Base-by-base conservation (phyloP, 805 yeast genomes). In the Yarrowia porcina region DNA sequence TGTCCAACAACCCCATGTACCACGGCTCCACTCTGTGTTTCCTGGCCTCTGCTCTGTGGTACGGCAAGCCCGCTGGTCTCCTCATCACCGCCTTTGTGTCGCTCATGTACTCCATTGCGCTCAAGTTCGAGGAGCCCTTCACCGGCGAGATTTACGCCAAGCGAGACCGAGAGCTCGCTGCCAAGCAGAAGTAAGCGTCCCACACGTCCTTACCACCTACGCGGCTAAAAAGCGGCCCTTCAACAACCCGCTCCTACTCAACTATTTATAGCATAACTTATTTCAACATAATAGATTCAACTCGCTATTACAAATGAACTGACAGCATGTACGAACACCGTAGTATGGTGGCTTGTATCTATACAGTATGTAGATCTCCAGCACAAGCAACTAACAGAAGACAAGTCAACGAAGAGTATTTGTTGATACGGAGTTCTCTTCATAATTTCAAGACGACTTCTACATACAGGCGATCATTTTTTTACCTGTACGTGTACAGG, bases 1-100 rank as follows among this genome's bases (percentile, higher is more conserved):
- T 92, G 63, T 82, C 86, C 67, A 87, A 90, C 71, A 93, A 94
- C 75, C 99, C 99, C 67, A 94, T 94, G 99, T 94, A 94, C 76
- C 87, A 88, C 71, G 99, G 99, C 15, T 89, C 96, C 10, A 83
- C 92, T 21, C 77, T 93, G 67, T 85, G 96, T 60, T 94, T 94
- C 80, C 77, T 94, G 71, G 99, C 97, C 45, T 86, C 96, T 42
- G 93, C 96, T 3, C 79, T 94, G 67, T 88, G 86, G 83, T 85
- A 83, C 72, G 97, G 87, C 30, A 92, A 91, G 74, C 96, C 97
- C 32, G 88, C 96, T 1, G 99, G 99, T 25, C 70, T 94, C 54
- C 76, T 84, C 52, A 83, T 91, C 28, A 79, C 96, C 45, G 78
- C 79, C 2, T 76, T 89, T 66, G 99, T 94, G 7, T 85, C 83